These are phyloP conservation scores for Blastobotrys serpentis DNA, from an alignment of 1,139 yeast genomes.

Conservation along the genomic window DNA sequence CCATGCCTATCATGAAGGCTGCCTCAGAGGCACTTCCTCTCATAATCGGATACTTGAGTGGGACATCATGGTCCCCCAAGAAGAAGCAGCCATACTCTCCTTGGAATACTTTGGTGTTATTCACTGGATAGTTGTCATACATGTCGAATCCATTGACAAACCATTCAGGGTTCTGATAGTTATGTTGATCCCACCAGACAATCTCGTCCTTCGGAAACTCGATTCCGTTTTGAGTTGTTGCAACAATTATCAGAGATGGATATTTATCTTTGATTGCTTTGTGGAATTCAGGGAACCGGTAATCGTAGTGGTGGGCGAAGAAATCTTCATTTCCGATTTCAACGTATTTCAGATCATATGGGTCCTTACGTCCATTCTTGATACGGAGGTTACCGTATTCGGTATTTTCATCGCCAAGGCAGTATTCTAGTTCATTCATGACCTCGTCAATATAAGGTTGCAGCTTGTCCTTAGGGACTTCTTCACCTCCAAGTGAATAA, in stretches of 20 bases:
- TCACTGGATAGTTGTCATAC: slow-evolving; percentile 11
- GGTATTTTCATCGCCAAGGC: slow-evolving; percentile 12
- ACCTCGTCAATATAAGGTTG: slow-evolving; percentile 14
- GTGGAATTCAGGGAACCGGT: slow-evolving; percentile 10
- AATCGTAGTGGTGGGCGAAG: slow-evolving; percentile 8
- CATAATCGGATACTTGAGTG: slow-evolving; percentile 5
- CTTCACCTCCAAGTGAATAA: neutral
- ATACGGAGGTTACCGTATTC: slow-evolving; percentile 13
- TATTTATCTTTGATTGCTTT: slow-evolving; percentile 10
- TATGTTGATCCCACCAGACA: slow-evolving; percentile 13
- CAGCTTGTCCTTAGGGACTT: slow-evolving; percentile 5
- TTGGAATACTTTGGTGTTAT: slow-evolving; percentile 12
- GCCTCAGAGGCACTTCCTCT: slow-evolving; percentile 9
- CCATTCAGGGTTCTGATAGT: slow-evolving; percentile 11
- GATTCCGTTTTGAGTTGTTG: slow-evolving; percentile 9
- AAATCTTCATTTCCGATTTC: slow-evolving; percentile 16
- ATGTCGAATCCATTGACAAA: slow-evolving; percentile 6
- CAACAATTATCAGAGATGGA: slow-evolving; percentile 1
- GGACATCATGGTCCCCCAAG: neutral
- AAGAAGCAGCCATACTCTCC: slow-evolving; percentile 7
- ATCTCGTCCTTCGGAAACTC: slow-evolving; percentile 10
- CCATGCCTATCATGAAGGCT: slow-evolving; percentile 11
- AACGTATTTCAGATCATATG: slow-evolving; percentile 12
- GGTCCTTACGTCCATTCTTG: slow-evolving; percentile 12
- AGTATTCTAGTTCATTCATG: slow-evolving; percentile 13